Conservation (phyloP, 768 basidiomycete species). For the Megacollybia marginata region DNA sequence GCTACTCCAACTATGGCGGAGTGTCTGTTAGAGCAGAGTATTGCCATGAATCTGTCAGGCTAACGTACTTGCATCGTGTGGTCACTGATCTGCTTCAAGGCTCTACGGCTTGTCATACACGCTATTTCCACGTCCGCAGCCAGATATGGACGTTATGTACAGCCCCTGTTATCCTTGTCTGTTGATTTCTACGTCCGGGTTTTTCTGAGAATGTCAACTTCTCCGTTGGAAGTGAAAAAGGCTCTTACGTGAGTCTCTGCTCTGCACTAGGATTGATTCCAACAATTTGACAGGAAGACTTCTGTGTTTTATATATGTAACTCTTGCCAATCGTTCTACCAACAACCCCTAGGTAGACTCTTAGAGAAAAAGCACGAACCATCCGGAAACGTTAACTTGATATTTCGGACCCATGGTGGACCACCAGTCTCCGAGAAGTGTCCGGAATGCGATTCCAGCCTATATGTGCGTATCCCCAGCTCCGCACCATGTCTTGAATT, state of each 20-base stretch:
- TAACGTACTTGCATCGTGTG: background rate
- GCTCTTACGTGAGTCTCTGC: conserved; percentile 52
- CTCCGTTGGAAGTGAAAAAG: conserved; percentile 81
- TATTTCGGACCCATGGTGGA: conserved; percentile 68
- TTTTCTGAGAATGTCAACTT: conserved; percentile 72
- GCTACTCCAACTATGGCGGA: conserved; percentile 95
- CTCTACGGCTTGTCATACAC: conserved; percentile 86
- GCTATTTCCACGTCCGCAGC: conserved; percentile 80
- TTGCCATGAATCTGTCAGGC: conserved; percentile 81
- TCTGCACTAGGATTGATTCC: background rate
- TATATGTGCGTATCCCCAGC: conserved; percentile 54
- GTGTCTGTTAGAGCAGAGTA: conserved; percentile 88
- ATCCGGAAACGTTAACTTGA: conserved; percentile 49
- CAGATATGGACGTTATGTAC: conserved; percentile 87
- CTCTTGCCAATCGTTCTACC: conserved; percentile 74
- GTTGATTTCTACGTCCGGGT: conserved; percentile 97
- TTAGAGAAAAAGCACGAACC: conserved; percentile 51
- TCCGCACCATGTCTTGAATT: background rate
- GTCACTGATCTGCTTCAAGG: conserved; percentile 33
- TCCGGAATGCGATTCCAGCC: conserved; percentile 68
- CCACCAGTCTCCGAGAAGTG: conserved; percentile 65
- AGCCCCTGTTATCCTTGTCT: conserved; percentile 82
- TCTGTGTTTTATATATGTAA: conserved; percentile 80
- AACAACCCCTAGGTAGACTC: conserved; percentile 79
- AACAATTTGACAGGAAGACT: conserved; percentile 55